These are phyloP conservation scores for Erysimum pusillum DNA, from an alignment of 441 rosid species.

Conservation along the genomic window DNA sequence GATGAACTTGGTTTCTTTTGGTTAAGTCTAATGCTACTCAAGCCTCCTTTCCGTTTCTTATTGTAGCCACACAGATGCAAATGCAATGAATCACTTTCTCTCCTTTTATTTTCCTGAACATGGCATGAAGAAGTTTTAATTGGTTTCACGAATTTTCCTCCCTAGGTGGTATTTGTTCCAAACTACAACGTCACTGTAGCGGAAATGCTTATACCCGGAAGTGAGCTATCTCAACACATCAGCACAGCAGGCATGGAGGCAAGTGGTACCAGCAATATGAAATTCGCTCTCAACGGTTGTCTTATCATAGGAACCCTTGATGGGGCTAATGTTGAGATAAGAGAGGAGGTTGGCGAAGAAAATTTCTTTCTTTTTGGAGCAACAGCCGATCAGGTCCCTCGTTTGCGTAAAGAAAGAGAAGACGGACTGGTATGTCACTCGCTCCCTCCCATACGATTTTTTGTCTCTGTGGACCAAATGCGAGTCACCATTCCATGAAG, in stretches of 20 bases:
- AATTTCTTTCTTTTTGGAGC: constrained; percentile 97
- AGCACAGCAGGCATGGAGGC: constrained; percentile 99
- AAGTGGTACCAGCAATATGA: constrained; percentile 99
- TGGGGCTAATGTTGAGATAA: constrained; percentile 97
- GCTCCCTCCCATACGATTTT: not conserved
- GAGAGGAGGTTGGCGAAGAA: constrained; percentile 86
- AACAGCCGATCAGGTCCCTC: constrained; percentile 84
- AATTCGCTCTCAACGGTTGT: constrained; percentile 93
- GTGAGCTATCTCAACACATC: constrained; percentile 95
- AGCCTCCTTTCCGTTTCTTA: constrained; percentile 16
- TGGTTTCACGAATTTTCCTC: constrained; percentile 10
- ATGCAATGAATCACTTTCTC: constrained; percentile 17
- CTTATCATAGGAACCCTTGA: constrained; percentile 95
- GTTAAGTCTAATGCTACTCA: constrained; percentile 19
- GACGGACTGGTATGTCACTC: constrained; percentile 69
- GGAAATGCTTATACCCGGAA: constrained; percentile 93
- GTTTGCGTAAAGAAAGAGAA: constrained; percentile 86
- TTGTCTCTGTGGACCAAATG: constrained; percentile 6
- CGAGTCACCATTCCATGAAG: not conserved
- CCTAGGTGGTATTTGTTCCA: constrained; percentile 94
- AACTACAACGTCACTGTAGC: constrained; percentile 97
- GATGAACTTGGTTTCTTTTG: constrained; percentile 29
- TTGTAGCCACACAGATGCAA: not conserved
- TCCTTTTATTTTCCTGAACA: constrained; percentile 8
- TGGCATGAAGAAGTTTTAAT: constrained; percentile 2